These are phyloP conservation scores for Boletus rubropictus DNA, from an alignment of 768 basidiomycete species.

Conservation along the genomic window DNA sequence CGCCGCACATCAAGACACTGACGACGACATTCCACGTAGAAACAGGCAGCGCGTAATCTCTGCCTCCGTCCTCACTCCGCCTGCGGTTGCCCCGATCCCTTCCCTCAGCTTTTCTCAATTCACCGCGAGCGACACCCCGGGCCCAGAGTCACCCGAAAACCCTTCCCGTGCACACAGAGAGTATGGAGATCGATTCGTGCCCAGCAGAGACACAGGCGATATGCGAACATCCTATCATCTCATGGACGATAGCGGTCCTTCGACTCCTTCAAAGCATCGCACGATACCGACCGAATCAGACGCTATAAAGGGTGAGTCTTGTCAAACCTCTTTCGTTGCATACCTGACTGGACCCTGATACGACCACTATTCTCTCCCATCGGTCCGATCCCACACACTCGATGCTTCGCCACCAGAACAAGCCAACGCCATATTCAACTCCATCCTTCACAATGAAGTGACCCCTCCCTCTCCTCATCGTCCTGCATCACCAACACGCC, in stretches of 20 bases:
- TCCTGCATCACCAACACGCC: constrained; percentile 57
- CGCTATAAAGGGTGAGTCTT: constrained; percentile 59
- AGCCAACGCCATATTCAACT: constrained; percentile 77
- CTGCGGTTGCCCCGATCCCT: constrained; percentile 41
- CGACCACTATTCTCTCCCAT: constrained; percentile 10
- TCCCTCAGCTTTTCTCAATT: constrained; percentile 49
- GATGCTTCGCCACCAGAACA: constrained; percentile 47
- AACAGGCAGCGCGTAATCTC: constrained; percentile 48
- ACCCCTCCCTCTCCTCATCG: constrained; percentile 63
- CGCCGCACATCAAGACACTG: constrained; percentile 54
- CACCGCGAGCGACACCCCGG: constrained; percentile 45
- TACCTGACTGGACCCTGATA: constrained; percentile 3
- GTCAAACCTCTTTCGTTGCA: neutral
- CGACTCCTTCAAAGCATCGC: constrained; percentile 54
- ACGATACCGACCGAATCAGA: constrained; percentile 67
- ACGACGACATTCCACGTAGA: constrained; percentile 50
- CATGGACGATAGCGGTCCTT: constrained; percentile 48
- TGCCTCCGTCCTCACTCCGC: constrained; percentile 43
- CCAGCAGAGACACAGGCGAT: constrained; percentile 53
- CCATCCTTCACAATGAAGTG: constrained; percentile 72
- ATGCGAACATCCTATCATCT: constrained; percentile 59
- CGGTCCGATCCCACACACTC: constrained; percentile 14
- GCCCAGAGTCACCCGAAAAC: constrained; percentile 39
- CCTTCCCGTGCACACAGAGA: constrained; percentile 34
- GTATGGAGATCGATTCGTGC: constrained; percentile 59